Percentiles rank a stretch among this genome's conserved stretches.
Evolutionary conservation across 2,329 filamentous ascomycete species (phyloP).

Genomic region (Aureobasidium sp.): DNA sequence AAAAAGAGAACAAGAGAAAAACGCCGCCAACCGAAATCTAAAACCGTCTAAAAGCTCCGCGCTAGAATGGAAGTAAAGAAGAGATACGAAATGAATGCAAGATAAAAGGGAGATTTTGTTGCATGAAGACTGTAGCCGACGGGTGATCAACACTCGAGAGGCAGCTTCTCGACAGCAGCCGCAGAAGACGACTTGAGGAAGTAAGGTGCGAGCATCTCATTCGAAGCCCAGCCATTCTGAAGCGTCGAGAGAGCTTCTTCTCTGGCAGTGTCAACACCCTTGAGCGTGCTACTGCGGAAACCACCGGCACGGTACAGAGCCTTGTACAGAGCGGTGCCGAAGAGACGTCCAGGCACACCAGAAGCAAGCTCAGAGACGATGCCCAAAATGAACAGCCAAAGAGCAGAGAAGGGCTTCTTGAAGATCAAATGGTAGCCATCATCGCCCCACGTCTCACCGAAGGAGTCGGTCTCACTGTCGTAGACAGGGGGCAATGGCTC

Average conservation of each 20-base stretch:
- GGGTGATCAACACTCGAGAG: neutral
- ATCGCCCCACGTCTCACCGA: slow-evolving; percentile 5
- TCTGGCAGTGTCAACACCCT: slow-evolving; percentile 10
- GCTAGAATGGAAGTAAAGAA: neutral
- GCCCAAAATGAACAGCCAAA: slow-evolving; percentile 10
- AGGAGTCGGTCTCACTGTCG: slow-evolving; percentile 1
- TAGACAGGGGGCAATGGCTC: slow-evolving; percentile 10
- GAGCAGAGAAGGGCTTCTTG: slow-evolving; percentile 3
- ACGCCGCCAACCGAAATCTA: neutral
- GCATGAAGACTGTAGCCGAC: no score
- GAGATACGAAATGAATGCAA: neutral
- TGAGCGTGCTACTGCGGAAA: slow-evolving; percentile 2
- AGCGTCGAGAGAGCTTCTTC: slow-evolving; percentile 7
- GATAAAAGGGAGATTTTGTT: no score
- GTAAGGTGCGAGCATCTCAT: slow-evolving; percentile 11
- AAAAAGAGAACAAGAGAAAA: neutral
- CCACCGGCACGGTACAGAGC: slow-evolving; percentile 5
- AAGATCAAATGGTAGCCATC: slow-evolving; percentile 6
- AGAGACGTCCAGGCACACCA: slow-evolving; percentile 10
- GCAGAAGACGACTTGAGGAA: slow-evolving; percentile 5
- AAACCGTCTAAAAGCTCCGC: neutral
- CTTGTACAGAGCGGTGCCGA: slow-evolving; percentile 11
- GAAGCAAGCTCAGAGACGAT: slow-evolving; percentile 12
- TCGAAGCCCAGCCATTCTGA: slow-evolving; percentile 5
- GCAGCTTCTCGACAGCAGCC: neutral